phyloP scores from a whole-genome alignment of 768 basidiomycete species.

The Leccinum ochraceum region DNA sequence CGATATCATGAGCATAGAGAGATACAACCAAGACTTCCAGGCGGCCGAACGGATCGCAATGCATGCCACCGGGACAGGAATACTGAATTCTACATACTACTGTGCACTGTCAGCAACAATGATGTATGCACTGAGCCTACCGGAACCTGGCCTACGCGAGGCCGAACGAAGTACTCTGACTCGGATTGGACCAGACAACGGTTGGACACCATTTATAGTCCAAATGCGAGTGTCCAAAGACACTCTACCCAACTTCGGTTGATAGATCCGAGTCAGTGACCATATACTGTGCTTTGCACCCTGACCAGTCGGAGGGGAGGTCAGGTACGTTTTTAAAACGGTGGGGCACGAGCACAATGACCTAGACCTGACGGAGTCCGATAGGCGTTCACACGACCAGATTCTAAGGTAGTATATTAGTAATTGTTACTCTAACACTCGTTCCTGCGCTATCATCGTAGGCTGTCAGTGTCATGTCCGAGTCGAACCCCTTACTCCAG shows the following conservation, averaged over 20 bases:
- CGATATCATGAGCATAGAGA: neutral
- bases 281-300: neutral
- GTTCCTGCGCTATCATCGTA: no score
- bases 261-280: neutral
- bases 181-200: no score
- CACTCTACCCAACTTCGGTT: no score
- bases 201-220: no score
- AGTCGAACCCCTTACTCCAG: no score
- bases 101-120: neutral
- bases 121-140: neutral
- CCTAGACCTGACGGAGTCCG: neutral
- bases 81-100: neutral
- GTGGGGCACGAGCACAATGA: neutral
- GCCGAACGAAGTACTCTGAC: no score
- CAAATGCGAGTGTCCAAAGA: no score
- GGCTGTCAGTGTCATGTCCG: no score
- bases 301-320: neutral
- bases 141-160: neutral
- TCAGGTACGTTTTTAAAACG: neutral
- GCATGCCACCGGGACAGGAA: neutral
- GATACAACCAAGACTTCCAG: neutral
- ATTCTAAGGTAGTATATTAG: no score
- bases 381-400: no score
- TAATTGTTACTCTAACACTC: no score
- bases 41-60: neutral